Evolutionary conservation across 768 basidiomycete genomes (phyloP), one percentile per base, ranked within the genome.

Genomic region (Hygrophorus russula): DNA sequence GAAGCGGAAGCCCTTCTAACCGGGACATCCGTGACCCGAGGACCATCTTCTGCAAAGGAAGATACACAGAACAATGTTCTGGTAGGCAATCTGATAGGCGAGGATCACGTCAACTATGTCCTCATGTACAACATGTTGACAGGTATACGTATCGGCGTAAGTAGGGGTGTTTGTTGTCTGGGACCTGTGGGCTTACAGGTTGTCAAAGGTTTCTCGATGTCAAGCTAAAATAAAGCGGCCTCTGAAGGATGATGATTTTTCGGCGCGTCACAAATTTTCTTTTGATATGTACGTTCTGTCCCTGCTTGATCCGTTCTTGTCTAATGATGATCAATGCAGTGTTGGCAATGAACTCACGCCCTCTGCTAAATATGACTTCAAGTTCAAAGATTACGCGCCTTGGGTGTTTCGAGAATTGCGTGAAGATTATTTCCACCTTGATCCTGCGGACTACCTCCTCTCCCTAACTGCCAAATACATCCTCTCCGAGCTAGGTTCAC

Each of bases 101-200:
- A 97, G 59, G 94, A 80, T 55, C 96, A 99, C 63, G 93, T 85
- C 61, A 99, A 99, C 67, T 99, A 97, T 53, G 88, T 98, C 46
- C 67, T 99, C 56, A 98, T 98, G 96, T 99, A 98, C 68, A 98
- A 99, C 68, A 99, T 99, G 96, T 71, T 99, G 55, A 99, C 96
- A 3, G 96, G 96, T 4, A 99, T 99, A 48, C 78, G 96, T 33
- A 91, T 92, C 52, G 93, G 82, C 20, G 93, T 90, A 53, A 57
- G 84, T 70, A 8, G n/a, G n/a, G 10, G 17, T 13, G 15, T 49
- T 27, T 35, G 24, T 32, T 42, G 24, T 27, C 31, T 36, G 18
- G 34, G 15, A 24, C 28, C 9, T 4, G 30, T 46, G 48, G 28
- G 46, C 41, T 29, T 38, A 39, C 58, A 41, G 60, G 40, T 30